phyloP scores from a whole-genome alignment of 2,329 filamentous ascomycete species.

The Daldinia eschscholtzii region DNA sequence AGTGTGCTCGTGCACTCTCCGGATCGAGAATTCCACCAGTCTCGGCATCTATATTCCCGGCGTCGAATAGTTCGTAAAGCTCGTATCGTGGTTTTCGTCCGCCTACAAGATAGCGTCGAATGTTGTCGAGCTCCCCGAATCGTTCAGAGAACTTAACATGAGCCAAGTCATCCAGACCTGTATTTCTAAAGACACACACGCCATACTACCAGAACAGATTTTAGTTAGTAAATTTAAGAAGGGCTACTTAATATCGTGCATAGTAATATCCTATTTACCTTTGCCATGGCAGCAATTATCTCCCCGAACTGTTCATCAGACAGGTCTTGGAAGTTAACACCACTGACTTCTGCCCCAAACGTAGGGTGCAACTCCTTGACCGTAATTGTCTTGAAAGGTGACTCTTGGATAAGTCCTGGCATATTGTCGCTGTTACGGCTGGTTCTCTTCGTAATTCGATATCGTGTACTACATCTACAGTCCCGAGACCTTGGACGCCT shows the following conservation, averaged over 20 bases:
- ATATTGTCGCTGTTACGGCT: constrained; percentile 37
- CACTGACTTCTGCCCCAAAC: constrained; percentile 52
- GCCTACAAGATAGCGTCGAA: constrained; percentile 61
- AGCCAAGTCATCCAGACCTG: constrained; percentile 61
- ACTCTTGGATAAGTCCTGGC: constrained; percentile 50
- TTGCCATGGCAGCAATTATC: constrained; percentile 52
- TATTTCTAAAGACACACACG: constrained; percentile 64
- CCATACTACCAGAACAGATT: constrained; percentile 59
- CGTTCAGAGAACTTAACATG: constrained; percentile 64
- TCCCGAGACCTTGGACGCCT: background rate
- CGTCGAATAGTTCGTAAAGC: constrained; percentile 68
- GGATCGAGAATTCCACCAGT: constrained; percentile 38
- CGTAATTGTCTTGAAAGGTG: constrained; percentile 46
- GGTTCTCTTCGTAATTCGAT: background rate
- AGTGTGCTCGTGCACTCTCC: constrained; percentile 42
- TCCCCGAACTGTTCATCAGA: constrained; percentile 52
- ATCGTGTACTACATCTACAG: background rate
- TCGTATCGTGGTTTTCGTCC: constrained; percentile 62
- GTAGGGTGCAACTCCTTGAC: constrained; percentile 50
- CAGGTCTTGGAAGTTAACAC: constrained; percentile 52
- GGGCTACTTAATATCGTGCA: background rate
- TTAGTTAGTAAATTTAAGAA: background rate
- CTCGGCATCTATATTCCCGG: constrained; percentile 65
- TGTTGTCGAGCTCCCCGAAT: constrained; percentile 69
- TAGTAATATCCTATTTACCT: constrained; percentile 45